phyloP scores from a whole-genome alignment of 768 basidiomycete genomes.

The Trametes gibbosa region DNA sequence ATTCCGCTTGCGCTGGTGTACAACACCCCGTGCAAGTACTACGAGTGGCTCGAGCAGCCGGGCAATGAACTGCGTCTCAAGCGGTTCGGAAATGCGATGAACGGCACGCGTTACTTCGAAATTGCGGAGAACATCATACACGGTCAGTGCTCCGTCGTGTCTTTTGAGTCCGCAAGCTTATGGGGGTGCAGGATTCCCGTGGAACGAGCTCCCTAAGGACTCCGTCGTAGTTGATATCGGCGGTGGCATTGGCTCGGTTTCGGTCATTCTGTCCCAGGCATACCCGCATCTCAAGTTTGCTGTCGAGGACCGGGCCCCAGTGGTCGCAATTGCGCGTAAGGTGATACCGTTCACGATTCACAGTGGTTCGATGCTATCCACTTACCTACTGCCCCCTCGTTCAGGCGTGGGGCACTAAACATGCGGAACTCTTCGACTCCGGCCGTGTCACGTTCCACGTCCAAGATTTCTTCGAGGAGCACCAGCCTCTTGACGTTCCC shows the following conservation, averaged over 20 bases:
- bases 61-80: slow-evolving; percentile 44
- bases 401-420: slow-evolving; percentile 9
- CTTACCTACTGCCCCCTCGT: too few species aligned
- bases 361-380: neutral
- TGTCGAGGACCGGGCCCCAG: slow-evolving; percentile 16
- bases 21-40: slow-evolving; percentile 44
- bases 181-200: slow-evolving; percentile 14
- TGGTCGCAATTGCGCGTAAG: slow-evolving; percentile 37
- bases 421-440: slow-evolving; percentile 13
- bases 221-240: slow-evolving; percentile 21
- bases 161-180: neutral
- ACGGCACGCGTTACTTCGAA: slow-evolving; percentile 65
- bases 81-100: slow-evolving; percentile 72
- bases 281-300: slow-evolving; percentile 19
- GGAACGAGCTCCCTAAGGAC: slow-evolving; percentile 17
- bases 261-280: slow-evolving; percentile 17
- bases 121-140: slow-evolving; percentile 20
- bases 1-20: slow-evolving; percentile 60
- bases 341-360: neutral
- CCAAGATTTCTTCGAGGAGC: slow-evolving; percentile 18
- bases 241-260: slow-evolving; percentile 20
- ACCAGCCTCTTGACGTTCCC: slow-evolving; percentile 5
- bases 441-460: slow-evolving; percentile 12
- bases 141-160: neutral
- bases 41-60: slow-evolving; percentile 69